Conservation (phyloP, 2,329 filamentous ascomycete species). For the Monilinia aucupariae region DNA sequence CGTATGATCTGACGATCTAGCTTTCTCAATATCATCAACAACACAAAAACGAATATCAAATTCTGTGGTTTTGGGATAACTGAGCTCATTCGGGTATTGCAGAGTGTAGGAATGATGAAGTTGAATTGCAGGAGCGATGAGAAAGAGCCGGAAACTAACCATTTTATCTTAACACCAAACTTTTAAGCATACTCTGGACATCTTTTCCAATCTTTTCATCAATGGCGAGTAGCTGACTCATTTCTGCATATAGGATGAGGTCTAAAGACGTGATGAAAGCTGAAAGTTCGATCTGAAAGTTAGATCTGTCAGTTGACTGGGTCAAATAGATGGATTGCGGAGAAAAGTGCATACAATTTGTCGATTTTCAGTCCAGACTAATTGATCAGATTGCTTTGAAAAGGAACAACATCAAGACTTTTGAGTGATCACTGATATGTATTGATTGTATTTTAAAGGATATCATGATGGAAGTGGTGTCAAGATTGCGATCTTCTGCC, state of each 20-base stretch:
- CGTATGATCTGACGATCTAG: not conserved
- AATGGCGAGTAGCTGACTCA: not conserved
- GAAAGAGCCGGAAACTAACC: not conserved
- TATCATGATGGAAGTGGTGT: not conserved
- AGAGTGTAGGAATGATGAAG: not conserved
- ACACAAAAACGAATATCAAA: not conserved
- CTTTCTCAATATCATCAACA: not conserved
- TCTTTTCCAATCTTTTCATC: not conserved
- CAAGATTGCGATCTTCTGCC: not conserved
- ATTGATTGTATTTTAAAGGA: not conserved
- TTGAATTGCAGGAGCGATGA: not conserved
- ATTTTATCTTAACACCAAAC: not conserved
- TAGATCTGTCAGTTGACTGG: not conserved
- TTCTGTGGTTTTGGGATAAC: not conserved
- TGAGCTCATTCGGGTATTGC: not conserved
- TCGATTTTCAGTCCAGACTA: not conserved
- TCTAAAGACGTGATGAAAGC: not conserved
- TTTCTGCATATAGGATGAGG: not conserved
- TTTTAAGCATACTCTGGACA: not conserved
- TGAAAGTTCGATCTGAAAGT: not conserved
- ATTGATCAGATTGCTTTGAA: not conserved
- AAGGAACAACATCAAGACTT: not conserved
- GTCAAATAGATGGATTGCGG: not conserved
- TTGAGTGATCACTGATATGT: no score
- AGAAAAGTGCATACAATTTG: not conserved